Conservation (phyloP, 345 rosid genomes). For the Linum trigynum region DNA sequence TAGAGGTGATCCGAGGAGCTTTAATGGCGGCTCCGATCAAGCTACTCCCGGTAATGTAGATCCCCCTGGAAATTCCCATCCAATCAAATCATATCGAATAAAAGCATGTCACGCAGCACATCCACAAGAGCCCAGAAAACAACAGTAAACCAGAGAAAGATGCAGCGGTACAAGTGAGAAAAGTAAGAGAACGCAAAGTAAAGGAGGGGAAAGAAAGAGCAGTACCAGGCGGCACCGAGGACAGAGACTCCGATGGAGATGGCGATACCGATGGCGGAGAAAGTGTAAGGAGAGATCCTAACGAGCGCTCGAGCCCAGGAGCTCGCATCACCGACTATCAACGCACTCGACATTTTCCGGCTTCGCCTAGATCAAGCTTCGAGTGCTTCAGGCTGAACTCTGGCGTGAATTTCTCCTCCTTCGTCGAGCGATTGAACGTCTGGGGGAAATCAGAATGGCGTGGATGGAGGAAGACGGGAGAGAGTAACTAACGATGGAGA, state of each 20-base stretch:
- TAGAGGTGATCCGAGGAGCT: constrained; percentile 77
- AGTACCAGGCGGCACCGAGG: constrained; percentile 98
- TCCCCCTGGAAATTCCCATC: constrained; percentile 80
- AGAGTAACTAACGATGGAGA: too few relatives aligned
- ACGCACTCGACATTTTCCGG: too few relatives aligned
- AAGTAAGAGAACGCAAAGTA: too few relatives aligned
- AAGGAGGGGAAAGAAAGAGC: neutral
- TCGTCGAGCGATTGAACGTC: too few relatives aligned
- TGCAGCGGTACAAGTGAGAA: neutral
- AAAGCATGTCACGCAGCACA: neutral
- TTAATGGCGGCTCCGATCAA: constrained; percentile 85
- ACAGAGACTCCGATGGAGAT: constrained; percentile 92
- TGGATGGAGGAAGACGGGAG: too few relatives aligned
- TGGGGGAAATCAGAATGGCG: too few relatives aligned
- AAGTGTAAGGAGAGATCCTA: constrained; percentile 66
- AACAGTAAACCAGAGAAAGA: neutral
- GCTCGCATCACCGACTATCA: constrained; percentile 40
- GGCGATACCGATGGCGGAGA: constrained; percentile 92
- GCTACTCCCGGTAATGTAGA: constrained; percentile 33
- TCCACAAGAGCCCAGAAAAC: neutral
- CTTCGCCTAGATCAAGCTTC: too few relatives aligned
- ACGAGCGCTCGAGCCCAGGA: constrained; percentile 33
- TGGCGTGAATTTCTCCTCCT: too few relatives aligned
- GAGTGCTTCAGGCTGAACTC: too few relatives aligned
- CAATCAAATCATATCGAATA: constrained; percentile 39